Evolutionary conservation across 73 alveolate genomes (phyloP), one percentile per base, ranked within the genome.

Genomic region (Stentor roeselii): DNA sequence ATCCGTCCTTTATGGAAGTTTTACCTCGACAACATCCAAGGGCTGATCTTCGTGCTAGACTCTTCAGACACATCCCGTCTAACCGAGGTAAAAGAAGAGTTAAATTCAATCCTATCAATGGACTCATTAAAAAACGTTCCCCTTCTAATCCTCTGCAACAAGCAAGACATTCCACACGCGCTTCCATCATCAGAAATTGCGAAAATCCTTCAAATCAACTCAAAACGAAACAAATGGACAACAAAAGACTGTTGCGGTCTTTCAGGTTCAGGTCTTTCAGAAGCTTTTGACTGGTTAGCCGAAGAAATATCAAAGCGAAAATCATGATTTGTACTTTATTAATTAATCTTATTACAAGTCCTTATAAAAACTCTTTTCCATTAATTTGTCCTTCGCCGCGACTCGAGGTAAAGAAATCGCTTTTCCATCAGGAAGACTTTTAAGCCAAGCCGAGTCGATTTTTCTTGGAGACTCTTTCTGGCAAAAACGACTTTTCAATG

Each of bases 11-110:
- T 86, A 36, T 86, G 91, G 87, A 67, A 83, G 11, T 86, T 78
- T 76, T 86, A 86, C 84, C 77, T 92, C 87, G 93, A 88, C 85
- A 93, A 92, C 77, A 93, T 97, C 30, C 91, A 96, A 75, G 99
- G 99, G 42, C 87, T 98, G 76, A 92, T 98, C 59, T 95, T 95
- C 74, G 99, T 96, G 39, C 95, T 98, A n/a, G 99, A 98, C 84
- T 88, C 97, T 78, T 92, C 94, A 75, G 99, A 98, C 89, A 82
- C 93, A 61, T 98, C 92, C 40, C 90, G 99, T 82, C 88, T 98
- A 21, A 97, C 89, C 39, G 97, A 92, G 39, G 99, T 87, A 3
- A 78, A 84, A 34, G 90, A 90, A 78, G 90, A 91, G 78, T 42
- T 75, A 0, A 6, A 82, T 58, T 36, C 42, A 21, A 58, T 93